These are phyloP conservation scores for Cladophialophora bantiana DNA, from an alignment of 2,329 filamentous ascomycete species.

Conservation along the genomic window DNA sequence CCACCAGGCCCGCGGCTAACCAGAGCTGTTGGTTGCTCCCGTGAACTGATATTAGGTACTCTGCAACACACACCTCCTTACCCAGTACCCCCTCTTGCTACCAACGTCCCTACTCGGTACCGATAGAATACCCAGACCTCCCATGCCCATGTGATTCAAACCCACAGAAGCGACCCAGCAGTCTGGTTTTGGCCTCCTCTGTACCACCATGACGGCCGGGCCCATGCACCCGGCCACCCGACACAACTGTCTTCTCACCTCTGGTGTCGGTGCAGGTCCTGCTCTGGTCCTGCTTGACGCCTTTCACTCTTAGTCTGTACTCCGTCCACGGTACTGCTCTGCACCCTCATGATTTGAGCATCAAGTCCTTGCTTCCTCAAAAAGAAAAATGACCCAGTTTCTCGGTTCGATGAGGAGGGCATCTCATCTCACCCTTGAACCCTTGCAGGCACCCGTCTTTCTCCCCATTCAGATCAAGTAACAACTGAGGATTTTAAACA, in stretches of 20 bases:
- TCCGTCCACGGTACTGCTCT: background rate
- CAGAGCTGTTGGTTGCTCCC: background rate
- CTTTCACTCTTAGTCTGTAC: background rate
- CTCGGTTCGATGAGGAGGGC: background rate
- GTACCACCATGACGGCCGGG: slow-evolving; percentile 10
- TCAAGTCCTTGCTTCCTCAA: background rate
- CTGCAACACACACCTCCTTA: too few relatives aligned
- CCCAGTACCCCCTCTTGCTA: too few relatives aligned
- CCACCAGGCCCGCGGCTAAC: background rate
- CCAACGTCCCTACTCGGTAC: background rate
- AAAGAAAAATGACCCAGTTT: background rate
- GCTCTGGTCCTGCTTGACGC: background rate
- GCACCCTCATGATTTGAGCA: background rate
- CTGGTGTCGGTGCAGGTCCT: background rate
- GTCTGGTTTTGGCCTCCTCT: slow-evolving; percentile 9
- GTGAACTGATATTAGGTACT: background rate
- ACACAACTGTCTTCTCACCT: slow-evolving; percentile 17
- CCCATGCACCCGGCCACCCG: slow-evolving; percentile 12
- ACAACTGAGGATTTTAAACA: background rate
- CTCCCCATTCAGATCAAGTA: background rate
- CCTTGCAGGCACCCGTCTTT: background rate
- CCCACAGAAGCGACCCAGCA: slow-evolving; percentile 12
- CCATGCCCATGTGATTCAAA: background rate
- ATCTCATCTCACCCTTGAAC: background rate
- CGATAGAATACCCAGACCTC: background rate